phyloP scores from a whole-genome alignment of 179 eudicot genomes.

The Camellia oleifera region DNA sequence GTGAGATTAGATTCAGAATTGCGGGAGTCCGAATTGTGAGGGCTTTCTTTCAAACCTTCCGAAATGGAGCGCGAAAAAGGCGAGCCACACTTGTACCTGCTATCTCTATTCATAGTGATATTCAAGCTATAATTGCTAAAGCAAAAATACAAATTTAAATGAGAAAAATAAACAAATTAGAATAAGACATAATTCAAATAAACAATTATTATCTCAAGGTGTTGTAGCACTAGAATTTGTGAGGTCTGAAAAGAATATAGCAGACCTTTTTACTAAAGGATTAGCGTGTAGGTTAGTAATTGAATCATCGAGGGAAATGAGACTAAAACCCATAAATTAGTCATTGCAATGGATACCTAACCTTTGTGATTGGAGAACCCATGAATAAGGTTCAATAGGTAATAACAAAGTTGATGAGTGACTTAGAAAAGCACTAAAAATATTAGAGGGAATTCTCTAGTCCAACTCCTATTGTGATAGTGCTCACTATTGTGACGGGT shows the following conservation, averaged over 20 bases:
- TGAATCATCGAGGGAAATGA: neutral
- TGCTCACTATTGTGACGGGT: neutral
- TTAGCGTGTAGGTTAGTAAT: neutral
- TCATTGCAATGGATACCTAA: neutral
- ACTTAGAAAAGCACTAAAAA: neutral
- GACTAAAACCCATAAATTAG: neutral
- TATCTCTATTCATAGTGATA: neutral
- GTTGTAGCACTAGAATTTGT: neutral
- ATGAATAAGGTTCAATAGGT: conserved; percentile 7
- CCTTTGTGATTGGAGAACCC: neutral
- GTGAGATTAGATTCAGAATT: too few relatives aligned
- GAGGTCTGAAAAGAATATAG: neutral
- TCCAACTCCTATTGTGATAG: neutral
- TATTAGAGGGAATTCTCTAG: neutral
- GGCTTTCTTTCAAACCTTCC: too few relatives aligned
- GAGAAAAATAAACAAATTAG: neutral
- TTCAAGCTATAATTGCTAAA: neutral
- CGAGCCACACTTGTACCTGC: neutral
- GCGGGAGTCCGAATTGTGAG: too few relatives aligned
- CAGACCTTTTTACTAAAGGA: neutral
- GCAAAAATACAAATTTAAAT: neutral
- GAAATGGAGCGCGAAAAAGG: too few relatives aligned
- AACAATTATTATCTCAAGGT: neutral
- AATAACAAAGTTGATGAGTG: neutral
- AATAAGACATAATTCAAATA: neutral